Base-by-base conservation (phyloP, 305 asterid species). In the Fraxinus xanthoxyloides region DNA sequence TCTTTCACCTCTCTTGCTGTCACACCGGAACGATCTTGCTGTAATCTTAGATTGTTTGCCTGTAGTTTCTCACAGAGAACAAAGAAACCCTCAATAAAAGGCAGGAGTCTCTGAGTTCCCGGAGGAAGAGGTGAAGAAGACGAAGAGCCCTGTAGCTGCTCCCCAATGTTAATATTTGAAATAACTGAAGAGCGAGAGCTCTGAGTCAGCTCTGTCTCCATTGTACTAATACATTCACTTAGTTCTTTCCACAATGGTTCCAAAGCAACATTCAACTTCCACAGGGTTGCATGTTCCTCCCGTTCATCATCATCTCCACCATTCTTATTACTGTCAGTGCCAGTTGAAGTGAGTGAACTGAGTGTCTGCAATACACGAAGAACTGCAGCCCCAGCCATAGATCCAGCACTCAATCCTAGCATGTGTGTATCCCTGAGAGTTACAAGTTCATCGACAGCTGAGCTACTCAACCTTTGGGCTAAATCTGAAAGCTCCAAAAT, bases 331-430 rank as follows among this genome's bases (percentile, higher is more conserved):
- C 78, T 79, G 78, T 87, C 93, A 63, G 75, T 83, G 30, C 90
- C 87, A 77, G 87, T 80, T 79, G 92, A 87, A 81, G 95, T 85
- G 76, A 97, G 92, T 40, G 98, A 90, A 82, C 98, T 92, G 78
- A 97, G 93, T 82, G 94, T 95, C 90, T 95, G 98, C 78, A 97
- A 87, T 85, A 95, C 95, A 43, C 99, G 97, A 83, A 97, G 98
- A 67, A 97, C 94, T 67, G 99, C 95, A 85, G 98, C 92, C 82
- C 99, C 98, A 54, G 98, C 99, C 98, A 97, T 93, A 73, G 98
- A 97, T 82, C 98, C 98, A 82, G 98, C 95, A 86, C 97, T 93
- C 92, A 97, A 88, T 40, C 98, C 99, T 84, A 97, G 91, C 98
- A 97, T 97, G 83, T 91, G 92, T 77, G 98, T 95, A 78, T 91